A percentile compares a stretch with the other conserved stretches of the same genome.
These are phyloP conservation scores for Scheffersomyces stambukii DNA, from an alignment of 1,139 yeast genomes.

Conservation along the genomic window DNA sequence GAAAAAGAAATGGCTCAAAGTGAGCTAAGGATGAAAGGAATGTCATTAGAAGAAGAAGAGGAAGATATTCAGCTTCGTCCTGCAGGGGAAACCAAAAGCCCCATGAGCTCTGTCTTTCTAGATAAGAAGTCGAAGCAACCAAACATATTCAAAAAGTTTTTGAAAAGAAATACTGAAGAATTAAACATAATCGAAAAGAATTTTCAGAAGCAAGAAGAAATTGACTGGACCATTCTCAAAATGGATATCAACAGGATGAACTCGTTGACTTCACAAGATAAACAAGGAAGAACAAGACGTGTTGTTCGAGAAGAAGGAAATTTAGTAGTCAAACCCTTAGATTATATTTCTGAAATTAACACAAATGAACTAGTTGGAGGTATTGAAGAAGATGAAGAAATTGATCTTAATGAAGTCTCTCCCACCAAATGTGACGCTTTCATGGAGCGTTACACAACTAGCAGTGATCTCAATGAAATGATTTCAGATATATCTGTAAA, in stretches of 20 bases:
- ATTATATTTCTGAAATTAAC: slow-evolving; percentile 50
- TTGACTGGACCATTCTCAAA: slow-evolving; percentile 41
- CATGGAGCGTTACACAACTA: slow-evolving; percentile 24
- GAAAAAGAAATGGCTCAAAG: slow-evolving; percentile 35
- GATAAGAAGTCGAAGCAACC: slow-evolving; percentile 45
- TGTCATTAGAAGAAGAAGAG: slow-evolving; percentile 17
- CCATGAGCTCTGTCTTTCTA: slow-evolving; percentile 40
- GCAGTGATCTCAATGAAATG: slow-evolving; percentile 38
- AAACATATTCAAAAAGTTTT: slow-evolving; percentile 52
- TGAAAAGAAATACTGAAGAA: slow-evolving; percentile 30
- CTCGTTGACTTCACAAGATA: slow-evolving; percentile 66
- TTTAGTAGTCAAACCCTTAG: slow-evolving; percentile 67
- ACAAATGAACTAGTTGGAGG: slow-evolving; percentile 36
- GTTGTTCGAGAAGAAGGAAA: slow-evolving; percentile 66
- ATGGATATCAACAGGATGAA: slow-evolving; percentile 70
- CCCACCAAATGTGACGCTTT: slow-evolving; percentile 29
- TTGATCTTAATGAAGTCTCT: slow-evolving; percentile 13
- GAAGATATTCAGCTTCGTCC: slow-evolving; percentile 5
- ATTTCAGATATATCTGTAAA: slow-evolving; percentile 44
- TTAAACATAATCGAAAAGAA: slow-evolving; percentile 33
- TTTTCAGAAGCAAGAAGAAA: slow-evolving; percentile 27
- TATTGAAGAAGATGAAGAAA: slow-evolving; percentile 13
- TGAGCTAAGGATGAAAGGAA: slow-evolving; percentile 18
- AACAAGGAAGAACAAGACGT: slow-evolving; percentile 62
- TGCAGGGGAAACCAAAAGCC: slow-evolving; percentile 3